A percentile compares a stretch with the other conserved stretches of the same genome.
phyloP scores from a whole-genome alignment of 2,329 filamentous ascomycete genomes.

The Clarireedia homoeocarpa region DNA sequence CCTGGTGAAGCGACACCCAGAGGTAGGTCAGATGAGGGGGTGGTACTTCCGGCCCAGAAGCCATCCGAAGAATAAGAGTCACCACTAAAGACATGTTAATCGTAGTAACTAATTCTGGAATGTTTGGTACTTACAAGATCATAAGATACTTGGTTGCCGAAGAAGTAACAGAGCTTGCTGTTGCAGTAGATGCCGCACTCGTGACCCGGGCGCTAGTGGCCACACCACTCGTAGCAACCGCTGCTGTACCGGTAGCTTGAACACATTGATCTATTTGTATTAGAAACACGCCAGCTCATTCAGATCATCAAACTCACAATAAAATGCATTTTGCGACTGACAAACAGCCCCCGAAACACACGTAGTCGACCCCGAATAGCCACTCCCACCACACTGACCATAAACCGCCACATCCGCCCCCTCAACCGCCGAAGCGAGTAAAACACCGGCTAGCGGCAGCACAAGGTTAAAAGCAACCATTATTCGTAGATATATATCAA shows the following conservation, averaged over 20 bases:
- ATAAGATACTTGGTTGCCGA: conserved; percentile 5
- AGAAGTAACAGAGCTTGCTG: neutral
- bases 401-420: conserved; percentile 5
- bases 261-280: too few species aligned
- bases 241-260: too few species aligned
- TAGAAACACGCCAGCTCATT: too few species aligned
- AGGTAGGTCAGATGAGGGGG: neutral
- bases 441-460: neutral
- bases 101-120: neutral
- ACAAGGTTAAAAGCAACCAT: neutral
- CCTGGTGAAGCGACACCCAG: neutral
- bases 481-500: too few species aligned
- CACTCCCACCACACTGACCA: conserved; percentile 23
- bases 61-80: conserved; percentile 2
- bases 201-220: too few species aligned
- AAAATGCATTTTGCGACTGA: conserved; percentile 2
- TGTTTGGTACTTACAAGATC: neutral
- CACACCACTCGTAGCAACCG: too few species aligned
- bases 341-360: conserved; percentile 24
- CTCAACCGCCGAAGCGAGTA: neutral
- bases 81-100: neutral
- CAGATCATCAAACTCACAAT: neutral
- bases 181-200: neutral
- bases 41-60: neutral
- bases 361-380: conserved; percentile 24